Evolutionary conservation across 73 alveolate genomes (phyloP).

Genomic region (Symbiodinium natans): DNA sequence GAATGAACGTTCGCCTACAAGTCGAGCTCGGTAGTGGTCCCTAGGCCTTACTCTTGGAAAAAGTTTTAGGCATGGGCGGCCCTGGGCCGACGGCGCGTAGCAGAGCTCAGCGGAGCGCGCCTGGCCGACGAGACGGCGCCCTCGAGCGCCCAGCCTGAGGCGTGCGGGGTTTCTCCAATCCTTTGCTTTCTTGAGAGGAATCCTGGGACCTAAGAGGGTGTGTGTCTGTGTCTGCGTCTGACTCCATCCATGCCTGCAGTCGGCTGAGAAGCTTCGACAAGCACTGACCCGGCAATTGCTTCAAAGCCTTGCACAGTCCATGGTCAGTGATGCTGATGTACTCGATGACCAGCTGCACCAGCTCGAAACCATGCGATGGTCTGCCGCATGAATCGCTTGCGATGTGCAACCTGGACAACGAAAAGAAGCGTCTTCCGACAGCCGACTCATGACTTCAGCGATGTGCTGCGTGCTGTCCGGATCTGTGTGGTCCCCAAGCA

Average conservation of each 20-base stretch:
- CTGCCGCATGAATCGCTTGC: slow-evolving; percentile 15
- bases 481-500: too few relatives aligned
- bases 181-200: too few relatives aligned
- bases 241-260: background rate
- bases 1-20: background rate
- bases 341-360: slow-evolving; percentile 60
- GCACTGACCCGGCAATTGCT: slow-evolving; percentile 84
- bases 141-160: slow-evolving; percentile 34
- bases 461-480: too few relatives aligned
- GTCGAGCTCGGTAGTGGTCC: too few relatives aligned
- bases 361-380: slow-evolving; percentile 83
- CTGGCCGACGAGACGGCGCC: background rate
- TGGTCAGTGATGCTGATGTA: slow-evolving; percentile 27
- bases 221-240: background rate
- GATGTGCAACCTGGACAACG: background rate
- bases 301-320: slow-evolving; percentile 51
- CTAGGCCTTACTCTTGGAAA: too few relatives aligned
- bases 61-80: slow-evolving; percentile 43
- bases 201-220: background rate
- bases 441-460: too few relatives aligned
- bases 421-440: too few relatives aligned
- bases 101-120: slow-evolving; percentile 69
- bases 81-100: slow-evolving; percentile 80
- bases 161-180: background rate
- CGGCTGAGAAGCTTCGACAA: slow-evolving; percentile 71